Base-by-base conservation (phyloP, 441 rosid species). In the Adansonia grandidieri region DNA sequence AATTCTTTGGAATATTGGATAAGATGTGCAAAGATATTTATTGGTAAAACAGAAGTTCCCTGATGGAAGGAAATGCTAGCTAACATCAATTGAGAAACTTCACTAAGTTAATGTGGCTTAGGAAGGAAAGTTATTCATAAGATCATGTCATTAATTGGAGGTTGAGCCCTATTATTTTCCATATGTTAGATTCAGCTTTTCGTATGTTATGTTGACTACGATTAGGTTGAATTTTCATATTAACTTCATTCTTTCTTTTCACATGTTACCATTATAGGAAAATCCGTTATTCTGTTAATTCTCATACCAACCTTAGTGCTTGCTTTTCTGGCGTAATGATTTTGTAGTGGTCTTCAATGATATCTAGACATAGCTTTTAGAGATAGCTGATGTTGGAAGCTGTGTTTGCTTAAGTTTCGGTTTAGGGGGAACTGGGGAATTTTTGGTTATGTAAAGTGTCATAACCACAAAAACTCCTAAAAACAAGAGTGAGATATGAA, bases 341-440 rank as follows among this genome's bases (percentile, higher is more conserved):
- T 71, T 71, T 53, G 32, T 51, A 0, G 14, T 24, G 15, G 54
- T 44, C 22, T 19, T 67, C 10, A 67, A 19, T 44, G 72, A 67
- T 45, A 19, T 71, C 40, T 71, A 51, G 1, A 51, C 42, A 24
- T 28, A 13, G 19, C 15, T 50, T 50, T 71, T 51, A n/a, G 62
- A 53, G 62, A 9, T 71, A 71, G 62, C 47, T 71, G 62, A 28
- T 32, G 15, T 32, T 9, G 22, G 24, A 71, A 71, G 24, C 47
- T 71, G 14, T 32, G 64, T 40, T 32, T 56, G n/a, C 65, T 56
- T 73, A 40, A 17, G 17, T 56, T 56, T 11, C 40, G 32, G 28
- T 28, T 72, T 54, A 17, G 10, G 75, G 32, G 28, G 64, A 54
- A 32, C 24, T 28, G 15, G 32, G n/a, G 64, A 37, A 17, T 10